Evolutionary conservation across 305 asterid genomes (phyloP).

Genomic region (Rubia balearica): DNA sequence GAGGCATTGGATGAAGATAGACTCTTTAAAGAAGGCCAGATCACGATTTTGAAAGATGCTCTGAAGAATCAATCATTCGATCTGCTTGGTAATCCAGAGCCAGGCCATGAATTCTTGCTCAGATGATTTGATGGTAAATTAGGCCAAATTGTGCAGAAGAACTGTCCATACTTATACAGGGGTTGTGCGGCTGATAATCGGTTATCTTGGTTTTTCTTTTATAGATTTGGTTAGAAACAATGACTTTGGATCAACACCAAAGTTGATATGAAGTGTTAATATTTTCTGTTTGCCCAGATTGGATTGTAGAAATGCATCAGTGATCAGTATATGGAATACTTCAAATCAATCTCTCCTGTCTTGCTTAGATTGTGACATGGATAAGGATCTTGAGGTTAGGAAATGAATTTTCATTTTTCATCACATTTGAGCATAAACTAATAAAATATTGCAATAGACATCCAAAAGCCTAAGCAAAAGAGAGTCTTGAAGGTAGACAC

Average conservation of each 20-base stretch:
- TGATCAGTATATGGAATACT: neutral
- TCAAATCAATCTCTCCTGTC: neutral
- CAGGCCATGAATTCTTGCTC: slow-evolving; percentile 40
- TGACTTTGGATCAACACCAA: slow-evolving; percentile 2
- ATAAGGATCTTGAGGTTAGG: neutral
- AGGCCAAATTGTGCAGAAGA: slow-evolving; percentile 3
- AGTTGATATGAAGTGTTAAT: neutral
- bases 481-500: neutral
- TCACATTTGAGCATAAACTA: too few species aligned
- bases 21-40: slow-evolving; percentile 91
- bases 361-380: too few species aligned
- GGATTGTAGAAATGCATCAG: too few species aligned
- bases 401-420: neutral
- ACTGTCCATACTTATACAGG: slow-evolving; percentile 11
- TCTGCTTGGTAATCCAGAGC: slow-evolving; percentile 71
- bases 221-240: neutral
- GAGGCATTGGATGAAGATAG: slow-evolving; percentile 84
- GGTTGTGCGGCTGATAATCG: neutral
- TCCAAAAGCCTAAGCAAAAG: neutral
- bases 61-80: slow-evolving; percentile 55
- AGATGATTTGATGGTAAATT: slow-evolving; percentile 19
- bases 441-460: neutral
- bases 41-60: slow-evolving; percentile 76
- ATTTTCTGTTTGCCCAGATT: slow-evolving; percentile 4
- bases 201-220: neutral